Conservation (phyloP, 208 protist genomes). For the Trypanosoma theileri region DNA sequence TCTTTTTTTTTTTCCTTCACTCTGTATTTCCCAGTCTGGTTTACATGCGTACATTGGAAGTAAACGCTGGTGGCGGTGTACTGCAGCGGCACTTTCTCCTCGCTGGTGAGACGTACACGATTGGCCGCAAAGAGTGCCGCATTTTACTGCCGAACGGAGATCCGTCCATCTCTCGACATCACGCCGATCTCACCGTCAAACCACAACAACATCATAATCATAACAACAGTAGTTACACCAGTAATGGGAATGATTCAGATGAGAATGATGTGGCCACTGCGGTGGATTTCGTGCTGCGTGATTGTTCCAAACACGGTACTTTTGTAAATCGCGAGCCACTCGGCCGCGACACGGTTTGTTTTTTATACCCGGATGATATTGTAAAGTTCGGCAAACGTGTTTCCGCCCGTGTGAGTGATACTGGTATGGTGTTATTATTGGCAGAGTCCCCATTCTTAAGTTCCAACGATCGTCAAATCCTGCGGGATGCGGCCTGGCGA, state of each 20-base stretch:
- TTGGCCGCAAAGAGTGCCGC: conserved; percentile 71
- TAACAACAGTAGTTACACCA: conserved; percentile 37
- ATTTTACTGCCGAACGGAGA: conserved; percentile 56
- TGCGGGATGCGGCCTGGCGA: conserved; percentile 36
- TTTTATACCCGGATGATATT: conserved; percentile 59
- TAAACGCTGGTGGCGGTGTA: conserved; percentile 64
- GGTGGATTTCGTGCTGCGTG: conserved; percentile 20
- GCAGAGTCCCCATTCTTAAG: conserved; percentile 43
- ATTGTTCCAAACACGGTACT: conserved; percentile 76
- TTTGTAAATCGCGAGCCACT: conserved; percentile 70
- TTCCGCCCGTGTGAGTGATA: conserved; percentile 50
- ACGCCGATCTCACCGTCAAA: conserved; percentile 51
- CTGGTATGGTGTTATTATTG: conserved; percentile 34
- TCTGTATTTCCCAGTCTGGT: too few species aligned
- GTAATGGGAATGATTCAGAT: conserved; percentile 16
- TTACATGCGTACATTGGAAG: conserved; percentile 31
- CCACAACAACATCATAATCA: conserved; percentile 34
- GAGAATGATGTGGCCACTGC: too few species aligned
- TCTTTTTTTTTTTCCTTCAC: too few species aligned
- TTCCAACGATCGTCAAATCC: conserved; percentile 23
- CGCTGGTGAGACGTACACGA: conserved; percentile 55
- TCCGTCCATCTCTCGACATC: conserved; percentile 75
- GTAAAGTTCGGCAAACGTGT: conserved; percentile 67
- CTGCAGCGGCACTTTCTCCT: conserved; percentile 67
- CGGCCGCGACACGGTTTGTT: conserved; percentile 46